Evolutionary conservation across 306 rosid species (phyloP), one percentile per base, ranked within the genome.

Genomic region (Coriaria nepalensis): DNA sequence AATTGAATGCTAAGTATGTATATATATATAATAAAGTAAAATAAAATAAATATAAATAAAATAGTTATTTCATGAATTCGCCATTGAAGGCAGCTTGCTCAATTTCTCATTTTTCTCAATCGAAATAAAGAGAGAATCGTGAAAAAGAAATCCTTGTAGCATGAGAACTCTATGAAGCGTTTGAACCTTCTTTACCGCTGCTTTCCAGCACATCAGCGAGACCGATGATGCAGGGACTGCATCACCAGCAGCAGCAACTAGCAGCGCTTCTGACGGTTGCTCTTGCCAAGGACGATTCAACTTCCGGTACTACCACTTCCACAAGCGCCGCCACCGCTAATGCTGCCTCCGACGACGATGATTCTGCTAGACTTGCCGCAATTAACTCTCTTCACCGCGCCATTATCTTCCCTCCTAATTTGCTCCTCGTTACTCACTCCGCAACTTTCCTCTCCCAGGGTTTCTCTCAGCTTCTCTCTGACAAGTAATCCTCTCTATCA

Each of bases 201-300:
- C 29, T 20, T 20, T 20, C 29, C 29, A 20, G 10, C 0, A 39
- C 29, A 29, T 13, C 5, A 12, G 45, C 32, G 49, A 53, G 50
- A 42, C 42, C 37, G 35, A 69, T 45, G 69, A 86, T 86, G 96
- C 96, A 87, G 66, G 81, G 87, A 5, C 74, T 87, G 9, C 96
- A 87, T 12, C 85, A 73, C 37, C 86, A 87, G 10, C 96, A 82
- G 55, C 94, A 87, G 48, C 94, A 83, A 42, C 73, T 87, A 4
- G 94, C 93, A 2, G 79, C 80, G 5, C 96, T 87, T 35, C 93
- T 87, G 64, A 78, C 94, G 68, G 83, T 39, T 33, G 94, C 96
- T 4, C 78, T 80, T 4, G 85, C 85, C 29, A 73, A 76, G 60
- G 83, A 80, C 40, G 79, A 69, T 49, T 65, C 79, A 20, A 20